Evolutionary conservation across 257 asterid genomes (phyloP).

Genomic region (Nicotiana benthamiana): DNA sequence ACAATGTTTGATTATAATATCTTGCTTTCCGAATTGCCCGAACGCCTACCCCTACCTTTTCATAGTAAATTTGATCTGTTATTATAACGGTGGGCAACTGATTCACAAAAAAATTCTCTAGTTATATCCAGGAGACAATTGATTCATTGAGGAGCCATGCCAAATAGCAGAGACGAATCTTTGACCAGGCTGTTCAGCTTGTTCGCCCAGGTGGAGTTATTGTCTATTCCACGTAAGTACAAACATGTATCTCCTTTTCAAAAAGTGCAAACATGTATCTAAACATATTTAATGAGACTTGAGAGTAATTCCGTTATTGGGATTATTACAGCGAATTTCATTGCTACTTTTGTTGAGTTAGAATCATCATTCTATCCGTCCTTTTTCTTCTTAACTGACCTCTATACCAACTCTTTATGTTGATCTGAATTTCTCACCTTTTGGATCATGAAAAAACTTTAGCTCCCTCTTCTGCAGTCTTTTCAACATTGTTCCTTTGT

Average conservation of each 20-base stretch:
- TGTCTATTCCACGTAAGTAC: no score
- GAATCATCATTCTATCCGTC: background rate
- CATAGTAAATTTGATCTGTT: no score
- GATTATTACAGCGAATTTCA: background rate
- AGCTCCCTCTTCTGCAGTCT: background rate
- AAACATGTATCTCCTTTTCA: no score
- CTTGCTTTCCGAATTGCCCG: conserved; percentile 65
- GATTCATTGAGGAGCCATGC: no score
- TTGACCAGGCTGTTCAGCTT: no score
- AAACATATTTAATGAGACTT: background rate
- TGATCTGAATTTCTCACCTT: background rate
- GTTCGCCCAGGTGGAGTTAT: no score
- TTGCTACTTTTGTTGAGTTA: background rate
- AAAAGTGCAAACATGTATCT: conserved; percentile 10
- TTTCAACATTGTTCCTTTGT: background rate
- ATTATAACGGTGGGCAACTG: no score
- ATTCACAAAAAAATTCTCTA: no score
- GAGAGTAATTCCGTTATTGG: background rate
- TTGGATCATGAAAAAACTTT: background rate
- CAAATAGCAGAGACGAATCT: no score
- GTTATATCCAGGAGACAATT: no score
- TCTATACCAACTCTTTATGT: background rate
- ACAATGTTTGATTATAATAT: conserved; percentile 8
- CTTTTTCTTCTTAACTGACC: background rate
- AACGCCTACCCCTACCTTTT: no score